Base-by-base conservation (phyloP, 768 basidiomycete genomes). In the Mycena floridula region DNA sequence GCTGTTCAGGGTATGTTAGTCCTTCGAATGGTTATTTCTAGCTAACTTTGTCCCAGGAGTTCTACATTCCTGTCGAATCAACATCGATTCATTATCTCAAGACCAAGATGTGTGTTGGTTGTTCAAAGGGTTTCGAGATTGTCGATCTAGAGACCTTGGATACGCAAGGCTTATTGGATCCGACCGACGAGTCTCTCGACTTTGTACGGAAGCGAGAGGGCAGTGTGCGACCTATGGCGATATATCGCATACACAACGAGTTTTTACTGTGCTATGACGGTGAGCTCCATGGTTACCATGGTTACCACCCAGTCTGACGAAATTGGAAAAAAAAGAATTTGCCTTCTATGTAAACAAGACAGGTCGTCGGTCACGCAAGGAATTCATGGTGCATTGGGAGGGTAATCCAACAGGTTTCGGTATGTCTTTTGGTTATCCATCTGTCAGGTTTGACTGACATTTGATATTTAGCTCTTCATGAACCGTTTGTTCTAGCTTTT, bases 311-410 rank as follows among this genome's bases (percentile, higher is more conserved):
- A 16, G 27, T 21, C 40, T 52, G 24, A 42, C 5, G 13, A 30
- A 22, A 15, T 20, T 25, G 40, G 22, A 18, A 7, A 12, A 3
- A 42, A 26, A 54, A 96, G 96, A 98, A 66, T 99, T 97, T 60
- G 96, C 96, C 0, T 98, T 99, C 61, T 98, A 97, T 63, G 93
- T 99, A 52, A 95, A 98, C 65, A 91, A 89, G 70, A 94, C 84
- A 50, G 96, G 96, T 2, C 87, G 91, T 70, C 73, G 92, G 49
- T 90, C 94, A 40, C 72, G 89, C 42, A 85, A 80, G 50, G 83
- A 90, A 46, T 98, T 97, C 72, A 89, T 94, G 77, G 89, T 98
- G 12, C 76, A 89, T 51, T 99, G 96, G 96, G 95, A 98, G 64
- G 96, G 96, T 7, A 73, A 72, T 36, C 96, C 96, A 0, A 89